Conservation (phyloP, 495 filamentous ascomycete species). For the Margaritispora aquatica region DNA sequence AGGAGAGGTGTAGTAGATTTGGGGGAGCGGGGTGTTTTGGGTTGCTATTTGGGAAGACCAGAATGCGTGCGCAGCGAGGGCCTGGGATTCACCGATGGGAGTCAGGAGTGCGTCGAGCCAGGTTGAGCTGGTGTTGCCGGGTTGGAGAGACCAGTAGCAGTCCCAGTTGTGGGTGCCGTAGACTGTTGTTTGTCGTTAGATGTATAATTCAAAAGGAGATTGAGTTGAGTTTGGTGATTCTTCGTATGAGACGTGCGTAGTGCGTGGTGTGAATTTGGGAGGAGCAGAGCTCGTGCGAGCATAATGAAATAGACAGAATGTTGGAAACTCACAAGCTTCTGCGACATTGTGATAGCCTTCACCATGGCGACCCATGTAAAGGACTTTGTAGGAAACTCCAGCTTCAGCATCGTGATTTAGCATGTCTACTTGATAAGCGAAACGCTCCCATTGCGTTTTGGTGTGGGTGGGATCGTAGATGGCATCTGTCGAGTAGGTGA, state of each 20-base stretch:
- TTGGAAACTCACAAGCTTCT: no score
- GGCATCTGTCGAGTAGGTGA: conserved; percentile 45
- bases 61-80: conserved; percentile 52
- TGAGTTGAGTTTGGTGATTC: no score
- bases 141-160: conserved; percentile 67
- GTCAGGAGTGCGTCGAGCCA: conserved; percentile 73
- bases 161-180: conserved; percentile 67
- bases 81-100: conserved; percentile 51
- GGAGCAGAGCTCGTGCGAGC: no score
- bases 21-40: conserved; percentile 55
- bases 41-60: conserved; percentile 49
- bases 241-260: no score
- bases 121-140: conserved; percentile 57
- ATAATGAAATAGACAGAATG: no score
- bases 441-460: conserved; percentile 61
- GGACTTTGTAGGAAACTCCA: conserved; percentile 57
- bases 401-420: conserved; percentile 44
- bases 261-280: no score
- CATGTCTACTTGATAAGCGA: conserved; percentile 47
- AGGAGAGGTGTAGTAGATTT: conserved; percentile 64
- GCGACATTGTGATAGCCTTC: conserved; percentile 65
- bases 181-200: no score
- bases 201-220: no score
- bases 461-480: conserved; percentile 28
- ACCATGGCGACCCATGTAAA: conserved; percentile 65